Evolutionary conservation across 139 green algal genomes (phyloP).

Genomic region (Chlamydomonas asymmetrica): DNA sequence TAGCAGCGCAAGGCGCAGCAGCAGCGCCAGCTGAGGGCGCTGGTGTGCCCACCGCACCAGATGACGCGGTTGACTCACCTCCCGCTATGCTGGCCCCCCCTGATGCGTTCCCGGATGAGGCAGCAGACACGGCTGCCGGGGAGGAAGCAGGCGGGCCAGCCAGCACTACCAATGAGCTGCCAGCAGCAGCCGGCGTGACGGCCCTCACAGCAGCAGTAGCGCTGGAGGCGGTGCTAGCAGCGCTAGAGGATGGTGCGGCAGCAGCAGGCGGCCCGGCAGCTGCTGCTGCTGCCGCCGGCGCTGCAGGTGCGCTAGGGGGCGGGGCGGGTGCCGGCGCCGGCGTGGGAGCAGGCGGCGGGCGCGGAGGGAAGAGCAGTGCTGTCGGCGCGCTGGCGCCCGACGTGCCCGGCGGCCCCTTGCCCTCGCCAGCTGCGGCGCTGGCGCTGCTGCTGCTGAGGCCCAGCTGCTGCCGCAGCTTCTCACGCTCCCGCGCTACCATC

Average conservation of each 20-base stretch:
- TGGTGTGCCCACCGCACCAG: background rate
- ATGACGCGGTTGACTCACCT: background rate
- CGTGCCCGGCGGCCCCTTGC: background rate
- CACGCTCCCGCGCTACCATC: constrained; percentile 34
- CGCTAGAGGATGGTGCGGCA: background rate
- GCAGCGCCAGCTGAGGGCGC: background rate
- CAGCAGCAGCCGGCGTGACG: background rate
- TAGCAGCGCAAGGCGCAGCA: background rate
- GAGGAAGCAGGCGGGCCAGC: background rate
- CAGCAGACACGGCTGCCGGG: background rate
- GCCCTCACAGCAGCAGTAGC: background rate
- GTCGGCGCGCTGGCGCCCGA: background rate
- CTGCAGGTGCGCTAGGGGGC: background rate
- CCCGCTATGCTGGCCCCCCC: background rate
- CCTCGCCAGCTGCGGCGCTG: too few species aligned
- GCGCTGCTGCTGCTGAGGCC: constrained; percentile 11
- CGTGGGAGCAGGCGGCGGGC: background rate
- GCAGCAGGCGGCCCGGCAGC: background rate
- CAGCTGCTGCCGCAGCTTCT: constrained; percentile 38
- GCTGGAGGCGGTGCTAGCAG: background rate
- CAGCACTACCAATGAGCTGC: too few species aligned
- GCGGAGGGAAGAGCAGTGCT: background rate
- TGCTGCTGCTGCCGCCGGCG: background rate
- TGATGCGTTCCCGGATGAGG: background rate
- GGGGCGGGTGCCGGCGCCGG: background rate